A percentile compares a stretch with the other conserved stretches of the same genome.
Conservation (phyloP, 2,329 filamentous ascomycete genomes). For the Cercospora sp. region DNA sequence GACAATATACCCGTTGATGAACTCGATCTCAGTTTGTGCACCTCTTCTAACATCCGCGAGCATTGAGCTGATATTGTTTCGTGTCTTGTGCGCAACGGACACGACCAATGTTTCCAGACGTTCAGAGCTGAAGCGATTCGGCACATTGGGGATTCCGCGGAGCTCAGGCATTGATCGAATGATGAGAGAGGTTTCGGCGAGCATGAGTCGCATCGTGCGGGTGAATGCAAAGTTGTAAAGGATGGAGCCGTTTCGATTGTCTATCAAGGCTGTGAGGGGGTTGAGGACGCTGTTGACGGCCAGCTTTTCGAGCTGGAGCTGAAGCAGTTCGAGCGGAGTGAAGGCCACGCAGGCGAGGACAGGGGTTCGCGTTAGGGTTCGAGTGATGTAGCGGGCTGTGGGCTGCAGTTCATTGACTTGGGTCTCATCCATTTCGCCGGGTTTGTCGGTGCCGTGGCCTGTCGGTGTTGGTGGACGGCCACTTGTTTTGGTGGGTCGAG, state of each 20-base stretch:
- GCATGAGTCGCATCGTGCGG: conserved; percentile 66
- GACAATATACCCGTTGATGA: conserved; percentile 85
- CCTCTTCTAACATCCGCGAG: conserved; percentile 64
- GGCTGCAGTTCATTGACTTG: conserved; percentile 32
- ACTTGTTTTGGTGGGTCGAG: conserved; percentile 27
- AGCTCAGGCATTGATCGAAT: conserved; percentile 74
- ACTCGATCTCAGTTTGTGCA: conserved; percentile 71
- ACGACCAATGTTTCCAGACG: conserved; percentile 63
- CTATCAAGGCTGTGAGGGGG: conserved; percentile 75
- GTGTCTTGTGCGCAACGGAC: conserved; percentile 55
- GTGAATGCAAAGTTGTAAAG: conserved; percentile 66
- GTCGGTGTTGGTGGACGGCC: conserved; percentile 11
- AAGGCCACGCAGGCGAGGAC: conserved; percentile 62
- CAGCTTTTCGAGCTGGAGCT: conserved; percentile 75
- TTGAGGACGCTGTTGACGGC: conserved; percentile 76
- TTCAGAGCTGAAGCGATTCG: conserved; percentile 59
- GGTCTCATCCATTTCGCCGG: conserved; percentile 20
- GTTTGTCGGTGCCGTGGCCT: conserved; percentile 22
- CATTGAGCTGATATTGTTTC: conserved; percentile 65
- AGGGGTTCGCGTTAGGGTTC: conserved; percentile 62
- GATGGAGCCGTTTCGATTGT: conserved; percentile 71
- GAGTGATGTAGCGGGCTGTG: conserved; percentile 61
- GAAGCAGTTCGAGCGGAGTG: conserved; percentile 62
- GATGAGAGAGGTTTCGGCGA: conserved; percentile 73
- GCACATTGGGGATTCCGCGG: conserved; percentile 59